Conservation (phyloP, 768 basidiomycete genomes). For the Amanita exitialis region DNA sequence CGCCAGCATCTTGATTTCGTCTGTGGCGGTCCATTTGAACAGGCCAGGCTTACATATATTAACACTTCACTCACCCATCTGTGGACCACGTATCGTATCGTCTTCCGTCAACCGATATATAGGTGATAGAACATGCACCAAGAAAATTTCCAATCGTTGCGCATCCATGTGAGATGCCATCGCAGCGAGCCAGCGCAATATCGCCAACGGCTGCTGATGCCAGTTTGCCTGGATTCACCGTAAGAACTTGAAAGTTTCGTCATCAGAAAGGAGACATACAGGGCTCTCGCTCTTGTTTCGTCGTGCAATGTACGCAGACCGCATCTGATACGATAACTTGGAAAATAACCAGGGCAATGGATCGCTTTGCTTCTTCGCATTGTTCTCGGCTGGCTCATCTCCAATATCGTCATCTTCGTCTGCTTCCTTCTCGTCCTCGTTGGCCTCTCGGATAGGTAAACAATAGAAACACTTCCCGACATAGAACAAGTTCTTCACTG, state of each 20-base stretch:
- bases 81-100: slow-evolving; percentile 66
- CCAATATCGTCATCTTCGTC: slow-evolving; percentile 12
- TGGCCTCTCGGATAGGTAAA: slow-evolving; percentile 22
- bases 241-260: background rate
- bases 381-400: slow-evolving; percentile 14
- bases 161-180: slow-evolving; percentile 69
- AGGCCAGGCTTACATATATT: background rate
- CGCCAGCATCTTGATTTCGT: slow-evolving; percentile 73
- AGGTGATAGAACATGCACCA: slow-evolving; percentile 80
- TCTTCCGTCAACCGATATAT: slow-evolving; percentile 84
- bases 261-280: slow-evolving; percentile 24
- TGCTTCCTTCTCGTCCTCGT: slow-evolving; percentile 21
- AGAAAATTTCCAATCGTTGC: slow-evolving; percentile 48
- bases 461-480: slow-evolving; percentile 77
- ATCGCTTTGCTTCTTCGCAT: slow-evolving; percentile 21
- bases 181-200: slow-evolving; percentile 90
- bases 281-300: slow-evolving; percentile 38
- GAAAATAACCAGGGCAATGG: slow-evolving; percentile 92
- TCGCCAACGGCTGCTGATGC: slow-evolving; percentile 70
- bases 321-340: slow-evolving; percentile 80
- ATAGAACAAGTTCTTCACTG: slow-evolving; percentile 90
- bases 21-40: slow-evolving; percentile 27
- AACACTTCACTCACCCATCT: slow-evolving; percentile 56
- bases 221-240: slow-evolving; percentile 54
- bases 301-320: slow-evolving; percentile 64